phyloP scores from a whole-genome alignment of 2,329 filamentous ascomycete genomes.

The Nemania diffusa region DNA sequence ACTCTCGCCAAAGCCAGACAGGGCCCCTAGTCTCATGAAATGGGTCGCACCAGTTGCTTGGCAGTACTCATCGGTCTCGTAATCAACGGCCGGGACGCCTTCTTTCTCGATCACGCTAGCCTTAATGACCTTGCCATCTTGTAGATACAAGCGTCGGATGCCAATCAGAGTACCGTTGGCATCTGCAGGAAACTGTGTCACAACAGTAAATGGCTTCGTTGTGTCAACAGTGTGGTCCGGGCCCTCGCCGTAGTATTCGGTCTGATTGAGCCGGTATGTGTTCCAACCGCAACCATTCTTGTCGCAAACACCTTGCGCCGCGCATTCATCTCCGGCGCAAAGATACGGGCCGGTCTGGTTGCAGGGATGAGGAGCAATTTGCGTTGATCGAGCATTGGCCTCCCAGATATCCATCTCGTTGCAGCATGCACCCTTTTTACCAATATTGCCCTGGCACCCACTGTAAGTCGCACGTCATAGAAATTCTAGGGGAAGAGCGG shows the following conservation, averaged over 20 bases:
- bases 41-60: conserved; percentile 46
- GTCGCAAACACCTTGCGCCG: conserved; percentile 49
- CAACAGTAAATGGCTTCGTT: conserved; percentile 51
- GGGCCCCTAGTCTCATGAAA: conserved; percentile 53
- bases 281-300: conserved; percentile 53
- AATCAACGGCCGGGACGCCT: conserved; percentile 47
- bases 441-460: conserved; percentile 48
- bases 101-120: conserved; percentile 48
- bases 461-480: conserved; percentile 25
- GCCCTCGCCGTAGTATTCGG: conserved; percentile 49
- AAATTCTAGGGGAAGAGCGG: background rate
- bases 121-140: conserved; percentile 50
- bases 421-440: conserved; percentile 51
- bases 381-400: conserved; percentile 51
- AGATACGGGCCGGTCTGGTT: conserved; percentile 48
- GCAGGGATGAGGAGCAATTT: conserved; percentile 53
- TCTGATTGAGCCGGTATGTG: conserved; percentile 49
- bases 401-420: conserved; percentile 55
- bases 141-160: conserved; percentile 52
- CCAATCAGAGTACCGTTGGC: conserved; percentile 46
- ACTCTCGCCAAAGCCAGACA: conserved; percentile 56
- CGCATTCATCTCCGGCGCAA: conserved; percentile 48
- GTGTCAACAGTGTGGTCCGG: conserved; percentile 49
- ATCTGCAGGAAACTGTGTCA: conserved; percentile 52
- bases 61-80: conserved; percentile 51